A percentile compares a stretch with the other conserved stretches of the same genome.
Evolutionary conservation across 306 rosid genomes (phyloP).

Genomic region (Glycyrrhiza uralensis): DNA sequence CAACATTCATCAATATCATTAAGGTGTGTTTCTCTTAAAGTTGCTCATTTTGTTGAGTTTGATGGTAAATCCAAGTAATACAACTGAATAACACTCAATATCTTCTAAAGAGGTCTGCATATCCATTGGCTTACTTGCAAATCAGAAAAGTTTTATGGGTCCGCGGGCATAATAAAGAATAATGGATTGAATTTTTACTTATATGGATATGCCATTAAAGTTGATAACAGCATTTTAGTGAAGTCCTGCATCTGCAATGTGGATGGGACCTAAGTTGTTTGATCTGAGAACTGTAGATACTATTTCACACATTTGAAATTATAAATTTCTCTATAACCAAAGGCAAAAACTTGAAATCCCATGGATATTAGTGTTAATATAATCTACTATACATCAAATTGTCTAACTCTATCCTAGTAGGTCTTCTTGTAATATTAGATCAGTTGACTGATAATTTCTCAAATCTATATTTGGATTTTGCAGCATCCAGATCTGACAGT

Average conservation of each 20-base stretch:
- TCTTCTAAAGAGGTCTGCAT: conserved; percentile 3
- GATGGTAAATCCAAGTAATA: conserved; percentile 24
- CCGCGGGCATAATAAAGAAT: not conserved
- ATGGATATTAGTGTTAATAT: not conserved
- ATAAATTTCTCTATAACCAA: not conserved
- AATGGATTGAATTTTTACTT: not conserved
- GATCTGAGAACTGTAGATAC: conserved; percentile 10
- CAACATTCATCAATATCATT: conserved; percentile 62
- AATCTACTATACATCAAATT: conserved; percentile 11
- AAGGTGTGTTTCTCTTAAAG: conserved; percentile 52
- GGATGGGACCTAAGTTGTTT: conserved; percentile 3
- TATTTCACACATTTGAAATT: conserved; percentile 13
- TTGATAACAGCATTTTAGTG: not conserved
- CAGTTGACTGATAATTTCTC: conserved; percentile 15
- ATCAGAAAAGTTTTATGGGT: not conserved
- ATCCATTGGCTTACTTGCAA: not conserved
- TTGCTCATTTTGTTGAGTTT: conserved; percentile 24
- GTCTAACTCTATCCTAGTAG: not conserved
- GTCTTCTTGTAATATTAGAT: not conserved
- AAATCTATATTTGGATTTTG: conserved; percentile 35
- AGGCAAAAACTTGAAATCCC: conserved; percentile 1
- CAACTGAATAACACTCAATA: conserved; percentile 6
- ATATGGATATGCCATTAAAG: not conserved
- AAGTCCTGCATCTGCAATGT: conserved; percentile 12
- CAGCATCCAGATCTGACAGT: conserved; percentile 96